These are phyloP conservation scores for Penicillium frequentans DNA, from an alignment of 2,329 filamentous ascomycete species.

Conservation along the genomic window DNA sequence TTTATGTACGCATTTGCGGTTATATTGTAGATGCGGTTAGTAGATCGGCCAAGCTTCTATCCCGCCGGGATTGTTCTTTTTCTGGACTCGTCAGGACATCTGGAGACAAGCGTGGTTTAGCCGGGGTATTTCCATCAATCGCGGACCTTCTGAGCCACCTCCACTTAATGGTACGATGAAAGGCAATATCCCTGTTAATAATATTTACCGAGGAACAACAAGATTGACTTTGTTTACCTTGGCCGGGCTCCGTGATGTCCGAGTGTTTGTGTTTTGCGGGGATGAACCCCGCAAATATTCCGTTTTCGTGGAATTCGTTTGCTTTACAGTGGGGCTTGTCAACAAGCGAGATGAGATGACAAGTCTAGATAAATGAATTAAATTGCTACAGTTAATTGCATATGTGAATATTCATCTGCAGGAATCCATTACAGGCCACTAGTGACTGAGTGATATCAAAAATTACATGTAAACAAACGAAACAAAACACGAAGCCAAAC, in stretches of 20 bases:
- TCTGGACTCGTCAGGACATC: slow-evolving; percentile 2
- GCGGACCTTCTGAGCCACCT: neutral
- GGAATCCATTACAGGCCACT: neutral
- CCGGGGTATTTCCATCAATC: slow-evolving; percentile 13
- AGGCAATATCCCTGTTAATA: neutral
- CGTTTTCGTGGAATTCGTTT: neutral
- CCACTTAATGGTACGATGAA: neutral
- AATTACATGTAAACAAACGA: neutral
- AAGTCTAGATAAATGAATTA: neutral
- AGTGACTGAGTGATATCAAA: neutral
- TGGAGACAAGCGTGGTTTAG: neutral
- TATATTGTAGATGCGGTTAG: neutral
- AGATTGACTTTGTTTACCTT: neutral
- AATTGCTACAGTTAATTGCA: neutral
- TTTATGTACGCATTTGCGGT: neutral
- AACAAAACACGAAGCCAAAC: neutral
- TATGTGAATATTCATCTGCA: neutral
- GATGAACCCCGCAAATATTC: neutral
- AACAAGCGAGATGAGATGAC: neutral
- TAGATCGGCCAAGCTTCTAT: slow-evolving; percentile 5
- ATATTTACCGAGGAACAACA: neutral
- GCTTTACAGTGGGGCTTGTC: neutral
- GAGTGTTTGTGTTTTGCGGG: neutral
- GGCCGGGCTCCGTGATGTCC: neutral
- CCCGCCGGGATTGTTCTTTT: slow-evolving; percentile 24